Conservation (phyloP, 1,284 basidiomycete species). For the Melampsora americana region DNA sequence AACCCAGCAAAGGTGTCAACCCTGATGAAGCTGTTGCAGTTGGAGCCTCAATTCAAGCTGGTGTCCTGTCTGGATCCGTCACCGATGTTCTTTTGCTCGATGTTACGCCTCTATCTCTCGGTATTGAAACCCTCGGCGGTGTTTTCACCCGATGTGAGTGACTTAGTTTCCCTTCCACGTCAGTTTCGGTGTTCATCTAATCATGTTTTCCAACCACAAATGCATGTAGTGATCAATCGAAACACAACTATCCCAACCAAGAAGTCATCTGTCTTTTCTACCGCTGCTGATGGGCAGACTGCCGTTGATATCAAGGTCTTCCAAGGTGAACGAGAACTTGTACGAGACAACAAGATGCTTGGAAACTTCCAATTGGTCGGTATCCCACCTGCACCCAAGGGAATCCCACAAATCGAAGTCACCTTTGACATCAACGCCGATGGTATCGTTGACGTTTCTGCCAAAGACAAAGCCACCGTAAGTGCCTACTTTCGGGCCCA, state of each 20-base stretch:
- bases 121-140: constrained; percentile 89
- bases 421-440: constrained; percentile 98
- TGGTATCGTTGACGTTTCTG: constrained; percentile 94
- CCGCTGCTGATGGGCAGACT: constrained; percentile 76
- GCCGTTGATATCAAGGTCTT: constrained; percentile 79
- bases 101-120: constrained; percentile 88
- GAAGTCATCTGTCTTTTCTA: constrained; percentile 98
- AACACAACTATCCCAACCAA: constrained; percentile 99
- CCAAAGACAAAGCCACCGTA: constrained; percentile 88
- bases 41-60: constrained; percentile 87
- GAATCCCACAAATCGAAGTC: constrained; percentile 97
- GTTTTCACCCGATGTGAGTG: constrained; percentile 75
- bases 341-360: constrained; percentile 96
- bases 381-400: constrained; percentile 95
- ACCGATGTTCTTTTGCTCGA: constrained; percentile 94
- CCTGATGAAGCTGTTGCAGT: constrained; percentile 92
- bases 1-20: constrained; percentile 97
- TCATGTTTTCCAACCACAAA: constrained; percentile 50
- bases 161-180: background rate
- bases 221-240: constrained; percentile 69
- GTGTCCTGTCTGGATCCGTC: constrained; percentile 92
- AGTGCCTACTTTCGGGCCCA: background rate
- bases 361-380: constrained; percentile 99
- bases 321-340: constrained; percentile 96
- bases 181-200: background rate